Evolutionary conservation across 768 basidiomycete species (phyloP), one percentile per base, ranked within the genome.

Genomic region (Tulasnella sp.): DNA sequence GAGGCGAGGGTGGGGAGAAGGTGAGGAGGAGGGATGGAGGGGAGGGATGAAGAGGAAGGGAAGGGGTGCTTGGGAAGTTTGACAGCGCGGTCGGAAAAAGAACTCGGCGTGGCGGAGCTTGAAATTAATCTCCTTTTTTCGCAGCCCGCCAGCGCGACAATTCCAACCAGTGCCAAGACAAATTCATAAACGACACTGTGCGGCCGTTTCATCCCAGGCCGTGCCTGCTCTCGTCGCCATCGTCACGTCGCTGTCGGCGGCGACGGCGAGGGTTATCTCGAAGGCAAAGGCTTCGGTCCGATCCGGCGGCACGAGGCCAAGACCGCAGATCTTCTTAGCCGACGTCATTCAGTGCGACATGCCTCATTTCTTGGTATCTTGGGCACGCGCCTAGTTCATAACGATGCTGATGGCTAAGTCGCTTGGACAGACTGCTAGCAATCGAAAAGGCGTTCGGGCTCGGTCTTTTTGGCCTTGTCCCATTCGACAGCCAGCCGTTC

Each of bases 1-100:
- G 51, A 74, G 44, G 73, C 40, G 73, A 35, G 44, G 46, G 44
- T 74, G 39, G 44, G 73, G 73, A 44, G 73, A 44, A 48, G 73
- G 44, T 1, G 73, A 48, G 73, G 73, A n/a, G 26, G 61, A 35
- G 61, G 61, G 61, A 67, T 51, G 51, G 51, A 67, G 29, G 44
- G 57, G 61, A 35, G 61, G 61, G 61, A 67, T 67, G 61, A 67
- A 67, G 61, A 67, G 61, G 15, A 11, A 67, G 32, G 61, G 61
- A 44, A 44, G 61, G 32, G 26, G 32, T 35, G 61, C 26, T 51
- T 67, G 61, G 15, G 61, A 67, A 67, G 4, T 35, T 67, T 67
- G 61, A 67, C 61, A 67, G 61, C 61, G 55, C 55, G 61, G 61
- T 67, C 61, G 29, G 10, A 32, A 67, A 67, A 67, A 67, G 61